A percentile compares a stretch with the other conserved stretches of the same genome.
phyloP scores from a whole-genome alignment of 2,329 filamentous ascomycete genomes.

The Fusarium agapanthi region DNA sequence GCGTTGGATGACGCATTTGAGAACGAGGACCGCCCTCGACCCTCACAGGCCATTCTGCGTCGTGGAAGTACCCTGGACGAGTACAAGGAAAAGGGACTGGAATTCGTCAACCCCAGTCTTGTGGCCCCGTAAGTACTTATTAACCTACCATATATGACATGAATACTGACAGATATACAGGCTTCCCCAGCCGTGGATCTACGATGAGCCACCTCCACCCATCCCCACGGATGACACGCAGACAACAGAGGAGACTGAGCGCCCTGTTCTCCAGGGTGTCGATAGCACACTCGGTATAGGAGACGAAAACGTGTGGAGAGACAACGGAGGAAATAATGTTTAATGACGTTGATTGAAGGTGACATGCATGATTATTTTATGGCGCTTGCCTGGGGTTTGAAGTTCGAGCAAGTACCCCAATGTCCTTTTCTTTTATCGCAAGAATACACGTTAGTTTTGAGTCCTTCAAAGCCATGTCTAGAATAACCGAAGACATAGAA shows the following conservation, averaged over 20 bases:
- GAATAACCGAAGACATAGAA: background rate
- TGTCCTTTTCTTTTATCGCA: background rate
- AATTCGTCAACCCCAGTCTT: constrained; percentile 81
- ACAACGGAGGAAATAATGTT: constrained; percentile 37
- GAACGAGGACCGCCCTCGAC: constrained; percentile 50
- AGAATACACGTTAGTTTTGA: background rate
- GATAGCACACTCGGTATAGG: constrained; percentile 52
- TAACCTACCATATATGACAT: background rate
- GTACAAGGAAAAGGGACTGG: constrained; percentile 72
- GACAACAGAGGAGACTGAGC: constrained; percentile 36
- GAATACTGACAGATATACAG: constrained; percentile 48
- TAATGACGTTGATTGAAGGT: constrained; percentile 17
- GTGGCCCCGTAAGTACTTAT: constrained; percentile 66
- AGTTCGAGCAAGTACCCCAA: constrained; percentile 1
- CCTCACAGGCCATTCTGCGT: constrained; percentile 54
- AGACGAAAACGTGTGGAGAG: constrained; percentile 52
- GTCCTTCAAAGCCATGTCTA: background rate
- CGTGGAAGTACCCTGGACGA: constrained; percentile 76
- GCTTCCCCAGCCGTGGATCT: constrained; percentile 77
- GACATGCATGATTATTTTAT: constrained; percentile 4
- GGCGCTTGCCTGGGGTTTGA: constrained; percentile 11
- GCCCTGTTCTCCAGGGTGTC: constrained; percentile 46
- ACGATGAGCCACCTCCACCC: constrained; percentile 61
- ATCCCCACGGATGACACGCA: constrained; percentile 40
- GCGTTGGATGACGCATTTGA: constrained; percentile 50